These are phyloP conservation scores for Cercospora sp. DNA, from an alignment of 2,329 filamentous ascomycete genomes.

Conservation along the genomic window DNA sequence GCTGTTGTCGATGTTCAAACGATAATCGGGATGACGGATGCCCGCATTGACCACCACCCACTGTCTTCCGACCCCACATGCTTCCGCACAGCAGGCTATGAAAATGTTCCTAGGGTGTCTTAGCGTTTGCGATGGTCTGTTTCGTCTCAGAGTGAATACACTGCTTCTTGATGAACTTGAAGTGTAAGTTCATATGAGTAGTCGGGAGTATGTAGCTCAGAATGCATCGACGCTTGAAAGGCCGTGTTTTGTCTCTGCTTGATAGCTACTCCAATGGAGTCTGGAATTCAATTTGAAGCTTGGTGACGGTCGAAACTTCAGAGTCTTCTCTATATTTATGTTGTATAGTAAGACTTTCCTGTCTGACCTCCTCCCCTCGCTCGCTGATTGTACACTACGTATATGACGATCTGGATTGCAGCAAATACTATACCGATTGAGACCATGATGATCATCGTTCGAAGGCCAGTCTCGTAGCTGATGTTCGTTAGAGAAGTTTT, in stretches of 20 bases:
- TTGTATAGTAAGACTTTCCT: neutral
- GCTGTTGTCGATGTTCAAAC: too few relatives aligned
- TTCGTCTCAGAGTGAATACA: too few relatives aligned
- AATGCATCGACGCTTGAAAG: neutral
- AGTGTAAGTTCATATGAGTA: too few relatives aligned
- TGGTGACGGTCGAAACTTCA: neutral
- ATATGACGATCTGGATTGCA: conserved; percentile 1
- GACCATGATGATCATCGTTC: conserved; percentile 14
- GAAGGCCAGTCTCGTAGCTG: conserved; percentile 2
- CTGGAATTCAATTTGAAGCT: neutral
- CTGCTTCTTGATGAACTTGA: neutral
- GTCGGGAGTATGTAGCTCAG: neutral
- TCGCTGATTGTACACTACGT: neutral
- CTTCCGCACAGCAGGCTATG: neutral
- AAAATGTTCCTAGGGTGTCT: neutral
- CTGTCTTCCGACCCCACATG: neutral
- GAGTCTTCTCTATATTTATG: neutral
- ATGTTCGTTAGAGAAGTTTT: neutral
- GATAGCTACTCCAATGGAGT: neutral
- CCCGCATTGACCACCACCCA: neutral
- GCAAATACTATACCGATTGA: conserved; percentile 4
- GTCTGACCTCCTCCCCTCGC: neutral
- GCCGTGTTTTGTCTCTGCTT: neutral
- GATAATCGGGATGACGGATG: neutral
- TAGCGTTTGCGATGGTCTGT: neutral